Conservation (phyloP, 345 rosid genomes). For the Jatropha curcas region DNA sequence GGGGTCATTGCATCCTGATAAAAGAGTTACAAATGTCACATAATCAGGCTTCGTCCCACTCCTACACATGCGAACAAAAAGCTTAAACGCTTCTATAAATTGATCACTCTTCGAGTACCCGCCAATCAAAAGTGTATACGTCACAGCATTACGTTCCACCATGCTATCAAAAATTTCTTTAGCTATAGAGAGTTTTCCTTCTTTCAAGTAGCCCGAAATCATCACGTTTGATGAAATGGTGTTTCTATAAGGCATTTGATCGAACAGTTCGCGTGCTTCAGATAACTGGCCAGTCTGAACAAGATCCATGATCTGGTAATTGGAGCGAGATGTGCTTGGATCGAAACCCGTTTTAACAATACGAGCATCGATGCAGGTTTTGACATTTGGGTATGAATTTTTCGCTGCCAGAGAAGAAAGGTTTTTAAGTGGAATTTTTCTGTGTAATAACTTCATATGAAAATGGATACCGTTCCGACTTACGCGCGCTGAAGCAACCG, state of each 20-base stretch:
- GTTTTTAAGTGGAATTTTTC: constrained; percentile 20
- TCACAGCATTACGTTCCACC: constrained; percentile 56
- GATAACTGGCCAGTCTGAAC: constrained; percentile 44
- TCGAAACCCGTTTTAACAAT: constrained; percentile 81
- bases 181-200: constrained; percentile 52
- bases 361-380: constrained; percentile 51
- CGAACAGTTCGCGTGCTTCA: constrained; percentile 68
- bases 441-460: constrained; percentile 29
- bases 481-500: no score
- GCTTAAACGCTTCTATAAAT: constrained; percentile 53
- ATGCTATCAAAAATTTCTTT: constrained; percentile 53
- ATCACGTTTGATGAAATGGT: constrained; percentile 62
- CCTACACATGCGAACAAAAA: constrained; percentile 58
- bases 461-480: no score
- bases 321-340: constrained; percentile 58
- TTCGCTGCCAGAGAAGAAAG: constrained; percentile 20
- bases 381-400: constrained; percentile 17
- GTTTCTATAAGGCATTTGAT: constrained; percentile 70
- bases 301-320: constrained; percentile 41
- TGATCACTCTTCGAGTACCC: constrained; percentile 49
- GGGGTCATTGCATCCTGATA: constrained; percentile 55
- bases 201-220: constrained; percentile 63
- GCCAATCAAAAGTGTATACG: constrained; percentile 89
- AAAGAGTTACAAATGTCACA: constrained; percentile 70
- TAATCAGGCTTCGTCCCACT: constrained; percentile 48